phyloP scores from a whole-genome alignment of 208 protist species.

The Acanthamoeba pearcei region DNA sequence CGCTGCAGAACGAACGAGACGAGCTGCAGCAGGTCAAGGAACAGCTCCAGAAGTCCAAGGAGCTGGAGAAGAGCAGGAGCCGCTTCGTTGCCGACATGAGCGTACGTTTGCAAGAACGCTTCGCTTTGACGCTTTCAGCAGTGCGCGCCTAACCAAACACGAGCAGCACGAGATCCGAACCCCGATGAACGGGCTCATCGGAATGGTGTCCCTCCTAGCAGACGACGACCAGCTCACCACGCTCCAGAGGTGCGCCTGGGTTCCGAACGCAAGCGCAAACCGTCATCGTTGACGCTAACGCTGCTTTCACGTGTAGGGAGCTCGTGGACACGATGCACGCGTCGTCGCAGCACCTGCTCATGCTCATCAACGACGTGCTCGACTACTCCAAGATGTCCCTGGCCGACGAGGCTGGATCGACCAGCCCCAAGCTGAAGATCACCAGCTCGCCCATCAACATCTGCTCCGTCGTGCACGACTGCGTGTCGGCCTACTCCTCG shows the following conservation, averaged over 20 bases:
- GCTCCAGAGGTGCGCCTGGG: not conserved
- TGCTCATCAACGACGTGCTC: constrained; percentile 69
- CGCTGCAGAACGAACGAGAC: not conserved
- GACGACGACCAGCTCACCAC: constrained; percentile 31
- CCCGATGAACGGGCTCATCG: constrained; percentile 52
- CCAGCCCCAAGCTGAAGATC: constrained; percentile 43
- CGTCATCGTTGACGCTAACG: not conserved
- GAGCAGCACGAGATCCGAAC: constrained; percentile 50
- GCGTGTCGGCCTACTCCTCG: constrained; percentile 26
- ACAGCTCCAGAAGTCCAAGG: not conserved
- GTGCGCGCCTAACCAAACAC: not conserved
- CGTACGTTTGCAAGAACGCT: not conserved
- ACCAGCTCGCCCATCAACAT: constrained; percentile 41
- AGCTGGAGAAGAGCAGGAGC: not conserved
- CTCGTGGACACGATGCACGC: constrained; percentile 47
- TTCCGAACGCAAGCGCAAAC: not conserved
- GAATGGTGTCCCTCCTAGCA: constrained; percentile 35
- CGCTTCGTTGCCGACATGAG: constrained; percentile 49
- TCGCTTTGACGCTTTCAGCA: not conserved
- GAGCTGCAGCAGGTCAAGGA: not conserved
- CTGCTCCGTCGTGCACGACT: constrained; percentile 17
- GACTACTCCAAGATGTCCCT: constrained; percentile 60
- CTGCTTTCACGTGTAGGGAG: not conserved
- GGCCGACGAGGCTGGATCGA: not conserved
- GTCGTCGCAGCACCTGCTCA: constrained; percentile 45